Evolutionary conservation across 75 land plant genomes (phyloP).

Genomic region (Larix kaempferi): DNA sequence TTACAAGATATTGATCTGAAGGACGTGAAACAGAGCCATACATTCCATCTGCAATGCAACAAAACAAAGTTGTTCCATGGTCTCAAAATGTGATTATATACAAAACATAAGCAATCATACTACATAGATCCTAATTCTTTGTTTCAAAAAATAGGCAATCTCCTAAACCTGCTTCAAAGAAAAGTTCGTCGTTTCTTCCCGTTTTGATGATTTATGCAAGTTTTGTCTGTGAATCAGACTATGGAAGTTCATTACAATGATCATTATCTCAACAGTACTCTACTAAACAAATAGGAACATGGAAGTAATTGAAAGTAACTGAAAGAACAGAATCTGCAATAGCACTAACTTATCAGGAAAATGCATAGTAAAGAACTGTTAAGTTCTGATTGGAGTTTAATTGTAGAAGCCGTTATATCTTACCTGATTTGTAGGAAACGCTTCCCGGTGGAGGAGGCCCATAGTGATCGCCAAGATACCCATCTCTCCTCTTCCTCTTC

Average conservation of each 20-base stretch:
- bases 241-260: not conserved
- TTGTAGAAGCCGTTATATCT: not conserved
- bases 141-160: not conserved
- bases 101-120: not conserved
- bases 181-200: not conserved
- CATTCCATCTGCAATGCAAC: constrained; percentile 2
- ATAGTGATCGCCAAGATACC: not conserved
- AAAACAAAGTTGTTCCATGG: not conserved
- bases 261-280: not conserved
- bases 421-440: not conserved
- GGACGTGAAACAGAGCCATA: constrained; percentile 1
- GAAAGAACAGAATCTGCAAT: not conserved
- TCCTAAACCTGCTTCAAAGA: not conserved
- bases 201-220: not conserved
- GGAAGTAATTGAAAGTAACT: no score
- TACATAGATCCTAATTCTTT: not conserved
- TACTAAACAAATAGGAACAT: not conserved
- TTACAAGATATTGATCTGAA: not conserved
- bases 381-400: not conserved
- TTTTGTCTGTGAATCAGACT: not conserved
- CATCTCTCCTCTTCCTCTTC: constrained; percentile 4
- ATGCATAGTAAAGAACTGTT: not conserved
- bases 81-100: not conserved
- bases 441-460: constrained; percentile 8
- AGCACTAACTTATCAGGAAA: not conserved